Base-by-base conservation (phyloP, 148 eudicot genomes). In the Pharnaceum exiguum region DNA sequence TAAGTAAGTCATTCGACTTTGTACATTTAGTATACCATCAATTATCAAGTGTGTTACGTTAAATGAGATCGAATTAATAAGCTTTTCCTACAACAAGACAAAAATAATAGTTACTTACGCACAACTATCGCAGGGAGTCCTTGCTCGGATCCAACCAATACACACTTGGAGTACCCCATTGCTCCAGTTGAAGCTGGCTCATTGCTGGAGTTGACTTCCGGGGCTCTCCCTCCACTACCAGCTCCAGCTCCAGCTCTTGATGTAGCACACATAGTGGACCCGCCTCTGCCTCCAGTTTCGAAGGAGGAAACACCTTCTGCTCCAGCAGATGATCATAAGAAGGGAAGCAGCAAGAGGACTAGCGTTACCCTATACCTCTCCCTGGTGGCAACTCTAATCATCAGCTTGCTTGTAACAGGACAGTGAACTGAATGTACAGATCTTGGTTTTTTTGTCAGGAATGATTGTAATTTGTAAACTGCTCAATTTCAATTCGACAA, bases 251-350 rank as follows among this genome's bases (percentile, higher is more conserved):
- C 85, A 0, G 29, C 55, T 18, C 83, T 93, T 2, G 50, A 71
- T 1, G 65, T 39, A 0, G 63, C 37, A 0, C 71, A 74, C 5
- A 51, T 93, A 0, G 84, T 76, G 11, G 95, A 76, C 65, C 89
- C 95, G 23, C 96, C 99, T 21, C 71, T 93, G 35, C 91, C 99
- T 10, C 63, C 79, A 3, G 79, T 75, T 11, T 46, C 75, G 51
- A 77, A 68, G 59, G 36, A 55, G 3, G 79, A 19, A 12, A 24
- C 78, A 5, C 7, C 51, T 2, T 6, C 65, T 42, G n/a, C n/a
- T n/a, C n/a, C n/a, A n/a, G n/a, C n/a, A n/a, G n/a, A n/a, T n/a
- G n/a, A 47, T 9, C 65, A 57, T 33, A 59, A 63, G 23, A 63
- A 57, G 11, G 46, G 32, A 19, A 50, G 37, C 51, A 52, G 32